A percentile compares a stretch with the other conserved stretches of the same genome.
phyloP scores from a whole-genome alignment of 2,329 filamentous ascomycete genomes.

The Furcasterigmium sp. region DNA sequence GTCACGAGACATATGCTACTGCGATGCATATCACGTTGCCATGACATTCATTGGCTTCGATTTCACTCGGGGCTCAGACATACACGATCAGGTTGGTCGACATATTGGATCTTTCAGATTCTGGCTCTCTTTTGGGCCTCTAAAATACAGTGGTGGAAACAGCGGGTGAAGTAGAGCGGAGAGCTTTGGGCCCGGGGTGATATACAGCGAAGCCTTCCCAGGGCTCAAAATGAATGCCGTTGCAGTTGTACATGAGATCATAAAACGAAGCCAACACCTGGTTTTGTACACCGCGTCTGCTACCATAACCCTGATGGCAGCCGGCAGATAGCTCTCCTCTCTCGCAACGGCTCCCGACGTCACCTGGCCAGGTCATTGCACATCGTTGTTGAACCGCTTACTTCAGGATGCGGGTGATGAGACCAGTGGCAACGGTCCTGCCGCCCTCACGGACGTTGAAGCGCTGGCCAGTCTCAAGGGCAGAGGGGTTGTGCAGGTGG shows the following conservation, averaged over 20 bases:
- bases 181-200: constrained; percentile 28
- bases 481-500: constrained; percentile 77
- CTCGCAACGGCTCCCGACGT: not conserved
- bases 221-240: constrained; percentile 12
- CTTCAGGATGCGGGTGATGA: constrained; percentile 68
- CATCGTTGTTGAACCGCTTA: constrained; percentile 28
- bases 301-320: not conserved
- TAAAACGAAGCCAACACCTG: constrained; percentile 11
- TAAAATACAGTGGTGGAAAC: constrained; percentile 31
- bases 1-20: too few relatives aligned
- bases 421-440: constrained; percentile 77
- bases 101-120: not conserved
- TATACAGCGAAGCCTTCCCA: constrained; percentile 28
- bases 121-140: constrained; percentile 12
- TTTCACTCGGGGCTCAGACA: too few relatives aligned
- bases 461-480: constrained; percentile 85
- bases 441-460: constrained; percentile 99
- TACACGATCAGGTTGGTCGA: too few relatives aligned
- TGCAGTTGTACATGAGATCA: constrained; percentile 17
- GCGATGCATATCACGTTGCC: too few relatives aligned
- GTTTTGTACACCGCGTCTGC: constrained; percentile 8
- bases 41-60: too few relatives aligned
- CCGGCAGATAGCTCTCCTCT: not conserved
- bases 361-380: constrained; percentile 5
- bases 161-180: constrained; percentile 35